Evolutionary conservation across 2,329 filamentous ascomycete genomes (phyloP), one percentile per base, ranked within the genome.

Genomic region (Beauveria rudraprayagi): DNA sequence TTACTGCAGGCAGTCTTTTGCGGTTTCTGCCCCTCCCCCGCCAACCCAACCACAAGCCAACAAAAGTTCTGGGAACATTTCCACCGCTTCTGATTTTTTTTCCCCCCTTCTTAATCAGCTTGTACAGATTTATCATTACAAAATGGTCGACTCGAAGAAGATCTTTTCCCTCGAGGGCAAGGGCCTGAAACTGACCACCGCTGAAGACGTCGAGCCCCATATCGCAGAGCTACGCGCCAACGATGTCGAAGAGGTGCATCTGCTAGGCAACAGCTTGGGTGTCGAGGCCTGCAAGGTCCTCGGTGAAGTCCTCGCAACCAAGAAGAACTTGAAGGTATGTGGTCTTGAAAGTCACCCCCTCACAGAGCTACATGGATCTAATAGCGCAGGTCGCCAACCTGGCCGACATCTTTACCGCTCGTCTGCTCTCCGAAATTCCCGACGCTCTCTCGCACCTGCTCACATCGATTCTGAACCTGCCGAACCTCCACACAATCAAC

Each of bases 371-470:
- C 44, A 22, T 57, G 40, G 24, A 24, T 17, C 28, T 52, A 53
- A 40, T 37, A n/a, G 8, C 62, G 40, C 68, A 87, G 85, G 80
- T 87, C 70, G 92, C 90, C 71, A 96, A 97, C 77, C 82, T 99
- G 61, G 92, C 92, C 74, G 94, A 99, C 75, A 96, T 99, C 79
- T 99, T 97, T 80, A 99, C 94, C 62, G 91, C 90, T 37, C 91
- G 94, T 67, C 85, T 97, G 51, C 86, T 97, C 65, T 89, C 87
- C 74, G 94, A 99, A 74, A 99, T 99, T 65, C 94, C 94, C 53
- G 88, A 89, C 65, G 93, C 94, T 8, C 85, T 99, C 60, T 90
- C 89, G 51, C 87, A 85, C 62, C 86, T 99, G 53, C 86, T 99
- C 59, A 92, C 87, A 46, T 88, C 93, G 4, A 86, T 97, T 47